These are phyloP conservation scores for Exophiala sideris DNA, from an alignment of 2,329 filamentous ascomycete species.

Conservation along the genomic window DNA sequence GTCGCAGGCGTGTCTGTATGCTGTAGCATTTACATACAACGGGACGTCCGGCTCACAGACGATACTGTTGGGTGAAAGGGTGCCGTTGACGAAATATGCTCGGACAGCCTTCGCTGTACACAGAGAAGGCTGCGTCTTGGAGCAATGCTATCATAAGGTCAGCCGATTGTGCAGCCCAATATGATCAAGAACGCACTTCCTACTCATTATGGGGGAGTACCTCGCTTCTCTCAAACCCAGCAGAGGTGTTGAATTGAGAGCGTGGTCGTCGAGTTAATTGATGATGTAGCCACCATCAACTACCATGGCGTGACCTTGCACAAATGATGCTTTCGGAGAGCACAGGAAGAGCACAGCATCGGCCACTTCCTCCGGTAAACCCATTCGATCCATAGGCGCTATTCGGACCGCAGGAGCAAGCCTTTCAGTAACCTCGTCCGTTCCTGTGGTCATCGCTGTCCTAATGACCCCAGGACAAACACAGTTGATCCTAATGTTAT, in stretches of 20 bases:
- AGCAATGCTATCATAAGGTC: background rate
- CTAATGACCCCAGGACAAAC: conserved; percentile 53
- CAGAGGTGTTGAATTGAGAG: too few species aligned
- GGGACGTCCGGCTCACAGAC: background rate
- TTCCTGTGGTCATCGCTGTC: conserved; percentile 7
- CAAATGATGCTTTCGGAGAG: conserved; percentile 65
- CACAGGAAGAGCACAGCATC: conserved; percentile 66
- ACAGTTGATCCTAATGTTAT: conserved; percentile 65
- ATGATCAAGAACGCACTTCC: too few species aligned
- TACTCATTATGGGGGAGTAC: too few species aligned
- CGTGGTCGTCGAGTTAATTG: background rate
- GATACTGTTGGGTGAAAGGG: background rate
- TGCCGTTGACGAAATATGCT: background rate
- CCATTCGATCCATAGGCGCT: conserved; percentile 52
- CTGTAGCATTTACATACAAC: background rate
- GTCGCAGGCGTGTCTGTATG: too few species aligned
- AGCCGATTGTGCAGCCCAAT: background rate
- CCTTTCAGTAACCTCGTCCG: conserved; percentile 37
- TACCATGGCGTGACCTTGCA: conserved; percentile 57
- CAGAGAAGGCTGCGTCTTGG: background rate
- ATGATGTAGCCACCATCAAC: conserved; percentile 25
- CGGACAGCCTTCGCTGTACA: background rate
- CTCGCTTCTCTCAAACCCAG: too few species aligned
- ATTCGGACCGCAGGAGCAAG: conserved; percentile 17
- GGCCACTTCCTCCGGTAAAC: conserved; percentile 48